Conservation (phyloP, 2,329 filamentous ascomycete genomes). For the Venturia oleaginea region DNA sequence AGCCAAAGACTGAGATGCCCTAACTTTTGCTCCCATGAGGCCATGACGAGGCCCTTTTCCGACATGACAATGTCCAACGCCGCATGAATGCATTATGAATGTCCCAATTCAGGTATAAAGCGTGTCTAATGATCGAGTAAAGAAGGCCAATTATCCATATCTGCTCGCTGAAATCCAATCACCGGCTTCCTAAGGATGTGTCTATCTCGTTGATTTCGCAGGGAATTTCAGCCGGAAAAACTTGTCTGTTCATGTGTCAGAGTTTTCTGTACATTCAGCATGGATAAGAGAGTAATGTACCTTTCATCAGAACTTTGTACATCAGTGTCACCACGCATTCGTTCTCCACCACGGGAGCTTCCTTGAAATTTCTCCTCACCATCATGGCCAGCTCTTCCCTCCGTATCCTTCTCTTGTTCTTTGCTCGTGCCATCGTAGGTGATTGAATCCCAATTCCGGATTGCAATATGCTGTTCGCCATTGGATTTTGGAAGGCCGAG, state of each 20-base stretch:
- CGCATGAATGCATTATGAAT: not conserved
- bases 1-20: not conserved
- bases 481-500: conserved; percentile 52
- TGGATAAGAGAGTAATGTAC: conserved; percentile 27
- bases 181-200: not conserved
- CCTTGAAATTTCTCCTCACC: conserved; percentile 77
- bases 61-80: not conserved
- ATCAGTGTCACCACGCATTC: conserved; percentile 74
- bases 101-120: not conserved
- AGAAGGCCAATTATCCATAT: not conserved
- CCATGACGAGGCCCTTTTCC: not conserved
- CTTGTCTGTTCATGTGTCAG: conserved; percentile 10
- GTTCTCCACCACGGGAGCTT: conserved; percentile 67
- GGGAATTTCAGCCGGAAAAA: conserved; percentile 12
- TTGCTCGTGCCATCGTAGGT: conserved; percentile 64
- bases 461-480: conserved; percentile 42
- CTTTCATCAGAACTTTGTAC: conserved; percentile 57
- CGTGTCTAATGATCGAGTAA: not conserved
- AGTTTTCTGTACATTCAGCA: not conserved
- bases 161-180: not conserved
- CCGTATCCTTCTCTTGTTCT: conserved; percentile 55
- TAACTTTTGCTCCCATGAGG: not conserved
- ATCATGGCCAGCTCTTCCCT: conserved; percentile 63
- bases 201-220: conserved; percentile 8
- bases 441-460: conserved; percentile 59